phyloP scores from a whole-genome alignment of 306 rosid genomes.

The Quercus mongolica region DNA sequence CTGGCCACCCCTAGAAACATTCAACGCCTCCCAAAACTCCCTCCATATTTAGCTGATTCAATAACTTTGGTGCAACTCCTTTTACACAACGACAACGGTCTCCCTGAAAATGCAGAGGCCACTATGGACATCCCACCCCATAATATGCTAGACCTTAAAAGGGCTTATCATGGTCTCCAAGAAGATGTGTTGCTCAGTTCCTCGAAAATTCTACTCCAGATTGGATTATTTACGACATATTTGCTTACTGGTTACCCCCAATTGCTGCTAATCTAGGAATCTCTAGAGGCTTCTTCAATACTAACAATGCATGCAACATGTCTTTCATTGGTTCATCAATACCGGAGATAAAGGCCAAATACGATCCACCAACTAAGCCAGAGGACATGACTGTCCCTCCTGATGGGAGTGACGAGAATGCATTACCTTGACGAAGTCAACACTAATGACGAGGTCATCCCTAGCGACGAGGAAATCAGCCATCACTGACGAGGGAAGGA shows the following conservation, averaged over 20 bases:
- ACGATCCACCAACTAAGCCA: not conserved
- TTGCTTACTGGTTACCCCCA: slow-evolving; percentile 15
- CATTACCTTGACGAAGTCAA: no score
- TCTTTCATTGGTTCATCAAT: not conserved
- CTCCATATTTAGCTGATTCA: slow-evolving; percentile 19
- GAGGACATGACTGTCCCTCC: slow-evolving; percentile 12
- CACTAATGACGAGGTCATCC: not conserved
- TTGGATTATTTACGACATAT: slow-evolving; percentile 52
- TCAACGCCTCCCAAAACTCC: slow-evolving; percentile 47
- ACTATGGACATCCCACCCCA: slow-evolving; percentile 40
- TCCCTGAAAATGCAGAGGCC: slow-evolving; percentile 39
- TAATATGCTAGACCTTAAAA: slow-evolving; percentile 32
- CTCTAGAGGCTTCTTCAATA: slow-evolving; percentile 28
- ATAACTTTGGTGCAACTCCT: slow-evolving; percentile 36
- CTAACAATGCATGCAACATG: not conserved
- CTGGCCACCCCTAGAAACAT: slow-evolving; percentile 49
- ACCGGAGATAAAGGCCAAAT: not conserved
- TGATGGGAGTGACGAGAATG: no score
- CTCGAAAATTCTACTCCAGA: slow-evolving; percentile 27
- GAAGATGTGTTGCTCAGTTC: no score
- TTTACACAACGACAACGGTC: slow-evolving; percentile 23
- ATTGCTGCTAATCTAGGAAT: slow-evolving; percentile 4
- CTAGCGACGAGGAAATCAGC: no score
- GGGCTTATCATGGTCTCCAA: slow-evolving; percentile 37
- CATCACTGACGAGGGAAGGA: no score